Evolutionary conservation across 805 yeast species (phyloP).

Genomic region (Pichia nakasei): DNA sequence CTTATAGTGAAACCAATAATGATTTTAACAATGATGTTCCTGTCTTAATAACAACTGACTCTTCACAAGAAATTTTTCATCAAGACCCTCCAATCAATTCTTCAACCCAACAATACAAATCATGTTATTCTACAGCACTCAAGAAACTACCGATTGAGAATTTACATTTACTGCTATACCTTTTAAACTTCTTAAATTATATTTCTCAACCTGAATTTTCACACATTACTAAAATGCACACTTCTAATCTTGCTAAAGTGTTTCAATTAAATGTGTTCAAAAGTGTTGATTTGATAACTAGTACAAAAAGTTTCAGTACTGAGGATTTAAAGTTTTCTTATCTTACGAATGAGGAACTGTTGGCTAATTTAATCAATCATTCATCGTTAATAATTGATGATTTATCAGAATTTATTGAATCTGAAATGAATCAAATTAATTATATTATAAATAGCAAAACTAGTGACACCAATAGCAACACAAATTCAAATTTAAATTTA

Average conservation of each 20-base stretch:
- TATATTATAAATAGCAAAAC: not conserved
- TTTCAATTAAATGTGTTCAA: slow-evolving; percentile 31
- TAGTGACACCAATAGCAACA: not conserved
- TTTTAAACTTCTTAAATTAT: slow-evolving; percentile 21
- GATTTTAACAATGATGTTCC: not conserved
- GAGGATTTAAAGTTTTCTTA: slow-evolving; percentile 8
- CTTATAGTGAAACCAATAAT: too few species aligned
- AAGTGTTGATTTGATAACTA: slow-evolving; percentile 20
- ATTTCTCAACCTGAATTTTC: slow-evolving; percentile 18
- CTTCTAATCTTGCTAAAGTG: slow-evolving; percentile 29
- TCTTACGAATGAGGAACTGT: slow-evolving; percentile 5
- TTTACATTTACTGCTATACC: slow-evolving; percentile 24
- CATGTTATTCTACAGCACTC: slow-evolving; percentile 9
- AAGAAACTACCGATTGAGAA: slow-evolving; percentile 22
- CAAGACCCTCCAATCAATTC: too few species aligned
- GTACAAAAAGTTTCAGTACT: slow-evolving; percentile 11
- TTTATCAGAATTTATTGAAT: not conserved
- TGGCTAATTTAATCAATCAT: slow-evolving; percentile 2
- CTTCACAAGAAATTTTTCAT: too few species aligned
- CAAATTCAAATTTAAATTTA: not conserved
- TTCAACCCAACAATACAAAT: not conserved
- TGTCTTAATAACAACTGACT: not conserved
- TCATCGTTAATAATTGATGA: slow-evolving; percentile 2
- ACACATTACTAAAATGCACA: slow-evolving; percentile 28
- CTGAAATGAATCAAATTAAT: slow-evolving; percentile 3